These are phyloP conservation scores for Blyttiomyces sp. DNA, from an alignment of 371 early-diverging fungal genomes.

Conservation along the genomic window DNA sequence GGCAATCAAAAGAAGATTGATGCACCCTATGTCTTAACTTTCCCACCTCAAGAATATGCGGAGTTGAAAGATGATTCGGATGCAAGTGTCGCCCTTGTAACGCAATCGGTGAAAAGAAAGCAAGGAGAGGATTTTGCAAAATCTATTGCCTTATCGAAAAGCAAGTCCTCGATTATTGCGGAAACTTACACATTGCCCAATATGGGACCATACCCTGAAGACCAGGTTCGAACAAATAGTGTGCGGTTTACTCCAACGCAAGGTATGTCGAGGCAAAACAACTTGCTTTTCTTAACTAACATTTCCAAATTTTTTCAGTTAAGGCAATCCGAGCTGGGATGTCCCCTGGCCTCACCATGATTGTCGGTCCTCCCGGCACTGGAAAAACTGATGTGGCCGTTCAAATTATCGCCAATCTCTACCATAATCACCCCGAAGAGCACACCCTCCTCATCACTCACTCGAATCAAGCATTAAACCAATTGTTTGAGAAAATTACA, in stretches of 20 bases:
- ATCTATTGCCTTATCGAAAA: too few species aligned
- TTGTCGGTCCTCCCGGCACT: conserved; percentile 93
- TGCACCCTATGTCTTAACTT: conserved; percentile 64
- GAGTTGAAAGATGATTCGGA: conserved; percentile 12
- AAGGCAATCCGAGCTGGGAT: conserved; percentile 83
- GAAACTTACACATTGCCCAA: conserved; percentile 34
- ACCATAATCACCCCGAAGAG: conserved; percentile 82
- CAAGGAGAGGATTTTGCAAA: too few species aligned
- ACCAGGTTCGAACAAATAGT: conserved; percentile 61
- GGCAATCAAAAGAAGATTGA: conserved; percentile 9
- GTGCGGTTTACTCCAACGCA: conserved; percentile 85
- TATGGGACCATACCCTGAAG: conserved; percentile 72
- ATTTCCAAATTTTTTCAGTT: conserved; percentile 34
- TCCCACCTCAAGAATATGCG: conserved; percentile 26
- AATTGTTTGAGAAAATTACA: conserved; percentile 89
- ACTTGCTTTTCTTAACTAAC: background rate
- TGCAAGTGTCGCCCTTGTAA: conserved; percentile 32
- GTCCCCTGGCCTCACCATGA: conserved; percentile 74
- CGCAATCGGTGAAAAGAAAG: too few species aligned
- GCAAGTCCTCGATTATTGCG: too few species aligned
- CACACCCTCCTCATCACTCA: conserved; percentile 90
- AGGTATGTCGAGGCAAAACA: conserved; percentile 32
- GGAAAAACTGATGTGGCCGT: conserved; percentile 97
- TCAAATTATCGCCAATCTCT: conserved; percentile 89
- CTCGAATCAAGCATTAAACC: conserved; percentile 93